Conservation (phyloP, 2,329 filamentous ascomycete genomes). For the Laburnicola sp. region DNA sequence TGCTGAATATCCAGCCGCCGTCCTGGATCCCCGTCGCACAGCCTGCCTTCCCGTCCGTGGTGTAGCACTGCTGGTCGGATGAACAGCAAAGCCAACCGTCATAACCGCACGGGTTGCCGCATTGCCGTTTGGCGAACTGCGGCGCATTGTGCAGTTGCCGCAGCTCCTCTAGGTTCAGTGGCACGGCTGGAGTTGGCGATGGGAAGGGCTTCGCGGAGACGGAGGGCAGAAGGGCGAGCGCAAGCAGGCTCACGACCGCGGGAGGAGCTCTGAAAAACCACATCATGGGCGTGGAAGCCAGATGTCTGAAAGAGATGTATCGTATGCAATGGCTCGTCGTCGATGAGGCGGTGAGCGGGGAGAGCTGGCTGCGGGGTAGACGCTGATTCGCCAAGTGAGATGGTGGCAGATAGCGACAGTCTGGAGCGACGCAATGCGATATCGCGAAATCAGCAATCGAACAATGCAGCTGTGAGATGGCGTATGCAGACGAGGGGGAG, state of each 20-base stretch:
- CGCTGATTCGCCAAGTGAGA: constrained; percentile 18
- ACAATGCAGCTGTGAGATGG: constrained; percentile 9
- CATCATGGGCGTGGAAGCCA: constrained; percentile 23
- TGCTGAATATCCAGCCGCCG: constrained; percentile 61
- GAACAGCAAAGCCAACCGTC: constrained; percentile 43
- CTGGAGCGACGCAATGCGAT: constrained; percentile 14
- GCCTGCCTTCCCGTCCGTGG: constrained; percentile 39
- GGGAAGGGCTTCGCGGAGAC: constrained; percentile 51
- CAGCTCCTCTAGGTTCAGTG: too few relatives aligned
- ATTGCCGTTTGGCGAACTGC: constrained; percentile 29
- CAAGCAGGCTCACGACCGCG: constrained; percentile 61
- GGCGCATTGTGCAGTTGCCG: too few relatives aligned
- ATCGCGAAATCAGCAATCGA: constrained; percentile 18
- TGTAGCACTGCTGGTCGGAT: constrained; percentile 33
- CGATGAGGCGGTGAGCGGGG: constrained; percentile 14
- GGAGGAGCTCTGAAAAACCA: constrained; percentile 62
- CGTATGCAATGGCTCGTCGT: constrained; percentile 7
- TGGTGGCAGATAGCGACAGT: constrained; percentile 8
- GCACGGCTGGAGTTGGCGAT: neutral
- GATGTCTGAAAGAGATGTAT: constrained; percentile 1
- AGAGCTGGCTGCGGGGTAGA: constrained; percentile 21
- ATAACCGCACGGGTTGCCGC: constrained; percentile 37
- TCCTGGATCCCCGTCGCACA: constrained; percentile 33
- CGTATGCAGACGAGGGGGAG: constrained; percentile 4
- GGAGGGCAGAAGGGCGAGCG: constrained; percentile 54